phyloP scores from a whole-genome alignment of 2,329 filamentous ascomycete genomes.

The Diatrype stigma region DNA sequence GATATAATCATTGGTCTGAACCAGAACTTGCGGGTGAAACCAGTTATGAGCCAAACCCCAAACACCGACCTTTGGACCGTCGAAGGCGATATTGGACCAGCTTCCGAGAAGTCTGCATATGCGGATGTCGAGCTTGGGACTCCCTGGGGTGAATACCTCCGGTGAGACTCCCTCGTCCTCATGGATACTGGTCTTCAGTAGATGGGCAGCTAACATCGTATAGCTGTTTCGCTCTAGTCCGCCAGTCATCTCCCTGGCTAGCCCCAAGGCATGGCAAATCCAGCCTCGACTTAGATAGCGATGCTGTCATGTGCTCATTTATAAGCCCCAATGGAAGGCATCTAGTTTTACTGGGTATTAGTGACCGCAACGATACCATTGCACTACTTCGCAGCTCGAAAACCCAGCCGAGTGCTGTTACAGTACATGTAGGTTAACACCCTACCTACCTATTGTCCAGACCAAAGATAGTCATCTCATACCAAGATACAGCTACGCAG shows the following conservation, averaged over 20 bases:
- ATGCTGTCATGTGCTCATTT: slow-evolving; percentile 76
- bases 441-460: not conserved
- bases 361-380: slow-evolving; percentile 66
- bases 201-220: slow-evolving; percentile 12
- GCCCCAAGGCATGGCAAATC: slow-evolving; percentile 77
- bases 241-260: slow-evolving; percentile 79
- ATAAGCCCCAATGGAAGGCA: slow-evolving; percentile 67
- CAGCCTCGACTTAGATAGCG: slow-evolving; percentile 66
- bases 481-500: slow-evolving; percentile 50
- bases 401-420: slow-evolving; percentile 55
- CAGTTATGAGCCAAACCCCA: slow-evolving; percentile 61
- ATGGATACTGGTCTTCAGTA: not conserved
- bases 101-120: slow-evolving; percentile 54
- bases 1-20: slow-evolving; percentile 57
- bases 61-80: slow-evolving; percentile 69
- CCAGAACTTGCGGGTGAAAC: slow-evolving; percentile 48
- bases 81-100: slow-evolving; percentile 50
- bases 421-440: slow-evolving; percentile 54
- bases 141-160: slow-evolving; percentile 54
- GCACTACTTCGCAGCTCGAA: slow-evolving; percentile 62
- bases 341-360: slow-evolving; percentile 73
- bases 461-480: slow-evolving; percentile 3
- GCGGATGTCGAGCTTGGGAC: slow-evolving; percentile 56
- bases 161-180: slow-evolving; percentile 32
- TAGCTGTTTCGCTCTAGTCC: slow-evolving; percentile 78